Evolutionary conservation across 352 stramenopile genomes (phyloP), one percentile per base, ranked within the genome.

Genomic region (Thraustochytrium striatum): DNA sequence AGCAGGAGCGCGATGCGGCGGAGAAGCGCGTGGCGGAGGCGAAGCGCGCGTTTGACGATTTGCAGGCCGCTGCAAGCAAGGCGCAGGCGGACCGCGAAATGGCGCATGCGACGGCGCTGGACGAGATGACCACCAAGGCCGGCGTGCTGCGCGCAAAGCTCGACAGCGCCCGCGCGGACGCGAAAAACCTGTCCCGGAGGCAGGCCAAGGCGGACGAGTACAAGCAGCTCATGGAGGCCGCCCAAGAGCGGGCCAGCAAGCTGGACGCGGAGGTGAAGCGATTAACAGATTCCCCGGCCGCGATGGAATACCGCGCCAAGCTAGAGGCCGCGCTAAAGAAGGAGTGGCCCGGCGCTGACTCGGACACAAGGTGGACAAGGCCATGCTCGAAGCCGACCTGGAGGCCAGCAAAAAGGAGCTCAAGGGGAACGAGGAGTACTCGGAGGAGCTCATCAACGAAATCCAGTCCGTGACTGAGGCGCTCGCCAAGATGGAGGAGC

Each of bases 31-130:
- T 43, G 35, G 65, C 65, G 9, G 41, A 70, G 7, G 25, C 16
- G 5, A 75, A 75, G 65, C 16, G 25, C 16, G 47, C 47, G 47
- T 25, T 55, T 25, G 16, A n/a, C n/a, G n/a, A n/a, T n/a, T n/a
- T n/a, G n/a, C n/a, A n/a, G n/a, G n/a, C n/a, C n/a, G n/a, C n/a
- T n/a, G n/a, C n/a, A n/a, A n/a, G n/a, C n/a, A n/a, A n/a, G n/a
- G n/a, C n/a, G n/a, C n/a, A n/a, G n/a, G n/a, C n/a, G n/a, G 59
- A 70, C 25, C 59, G 59, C 33, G 59, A 70, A 55, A 52, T 70
- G 33, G 35, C 41, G 11, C 59, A 52, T 70, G 33, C 59, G 35
- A n/a, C 33, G 25, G 21, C 44, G 13, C 41, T 28, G 2, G 59
- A 70, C 11, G 59, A 70, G n/a, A 38, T 53, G 30, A 70, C 50